Conservation (phyloP, 1,139 yeast species). For the Debaryomyces robertsiae region DNA sequence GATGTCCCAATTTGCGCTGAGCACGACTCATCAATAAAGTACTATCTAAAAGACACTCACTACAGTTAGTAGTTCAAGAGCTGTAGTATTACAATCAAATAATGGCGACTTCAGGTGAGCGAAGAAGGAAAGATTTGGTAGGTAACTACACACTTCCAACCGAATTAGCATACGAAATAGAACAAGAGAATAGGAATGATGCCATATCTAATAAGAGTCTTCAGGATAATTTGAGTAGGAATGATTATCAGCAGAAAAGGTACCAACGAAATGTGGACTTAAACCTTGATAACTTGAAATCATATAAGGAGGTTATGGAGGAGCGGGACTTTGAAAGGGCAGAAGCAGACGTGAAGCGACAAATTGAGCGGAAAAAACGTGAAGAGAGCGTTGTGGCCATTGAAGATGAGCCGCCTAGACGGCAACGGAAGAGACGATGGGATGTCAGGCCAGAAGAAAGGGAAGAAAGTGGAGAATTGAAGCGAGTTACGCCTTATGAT, state of each 20-base stretch:
- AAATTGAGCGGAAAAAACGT: conserved; percentile 20
- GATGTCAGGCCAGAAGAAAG: conserved; percentile 40
- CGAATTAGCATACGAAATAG: conserved; percentile 28
- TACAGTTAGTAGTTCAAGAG: too few relatives aligned
- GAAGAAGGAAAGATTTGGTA: conserved; percentile 22
- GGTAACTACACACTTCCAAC: conserved; percentile 39
- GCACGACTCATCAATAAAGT: conserved; percentile 22
- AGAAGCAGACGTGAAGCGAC: conserved; percentile 26
- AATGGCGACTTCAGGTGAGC: conserved; percentile 9
- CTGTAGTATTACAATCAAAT: too few relatives aligned
- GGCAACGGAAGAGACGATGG: conserved; percentile 35
- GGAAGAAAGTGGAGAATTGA: conserved; percentile 29
- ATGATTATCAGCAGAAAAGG: conserved; percentile 25
- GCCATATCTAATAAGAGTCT: conserved; percentile 21
- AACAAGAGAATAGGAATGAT: conserved; percentile 29
- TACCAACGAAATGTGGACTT: conserved; percentile 29
- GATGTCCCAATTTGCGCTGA: neutral
- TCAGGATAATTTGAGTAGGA: conserved; percentile 21
- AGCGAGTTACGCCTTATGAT: too few relatives aligned
- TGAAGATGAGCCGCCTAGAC: conserved; percentile 4
- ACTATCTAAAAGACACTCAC: too few relatives aligned
- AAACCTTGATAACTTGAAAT: conserved; percentile 23
- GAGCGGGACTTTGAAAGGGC: conserved; percentile 35
- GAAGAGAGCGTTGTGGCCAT: conserved; percentile 18
- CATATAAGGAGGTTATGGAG: conserved; percentile 42